Percentiles rank a stretch among this genome's conserved stretches.
These are phyloP conservation scores for Chionographis japonica DNA, from an alignment of 106 monocot genomes.

Conservation along the genomic window DNA sequence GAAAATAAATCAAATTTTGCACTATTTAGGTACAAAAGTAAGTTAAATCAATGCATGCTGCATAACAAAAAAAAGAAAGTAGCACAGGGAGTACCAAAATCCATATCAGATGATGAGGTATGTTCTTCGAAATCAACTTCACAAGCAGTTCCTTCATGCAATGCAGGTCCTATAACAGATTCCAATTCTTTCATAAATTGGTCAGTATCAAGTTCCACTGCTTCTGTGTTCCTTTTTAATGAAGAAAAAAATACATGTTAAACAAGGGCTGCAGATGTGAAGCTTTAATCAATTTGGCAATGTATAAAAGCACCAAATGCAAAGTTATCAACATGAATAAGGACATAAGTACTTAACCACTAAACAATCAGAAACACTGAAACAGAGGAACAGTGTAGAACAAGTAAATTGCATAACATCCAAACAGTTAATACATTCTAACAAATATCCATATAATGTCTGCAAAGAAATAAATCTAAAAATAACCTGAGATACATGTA, in stretches of 20 bases:
- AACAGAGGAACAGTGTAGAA: too few species aligned
- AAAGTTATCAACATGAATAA: neutral
- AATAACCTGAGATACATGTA: too few species aligned
- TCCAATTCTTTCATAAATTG: constrained; percentile 76
- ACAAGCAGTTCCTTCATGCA: constrained; percentile 9
- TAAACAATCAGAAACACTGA: too few species aligned
- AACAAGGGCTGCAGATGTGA: too few species aligned
- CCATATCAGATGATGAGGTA: constrained; percentile 65
- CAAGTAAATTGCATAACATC: too few species aligned
- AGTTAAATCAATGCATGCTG: too few species aligned
- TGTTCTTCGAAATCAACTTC: constrained; percentile 40
- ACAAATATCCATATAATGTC: too few species aligned
- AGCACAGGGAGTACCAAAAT: constrained; percentile 55
- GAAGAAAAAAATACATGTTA: neutral
- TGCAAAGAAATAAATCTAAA: too few species aligned
- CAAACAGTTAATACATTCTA: too few species aligned
- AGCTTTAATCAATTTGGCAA: neutral
- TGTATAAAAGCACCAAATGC: neutral
- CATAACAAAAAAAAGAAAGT: constrained; percentile 3
- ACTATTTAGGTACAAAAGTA: too few species aligned
- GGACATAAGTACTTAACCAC: too few species aligned
- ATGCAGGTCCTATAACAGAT: constrained; percentile 32
- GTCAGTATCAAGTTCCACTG: constrained; percentile 68
- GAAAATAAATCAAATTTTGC: neutral
- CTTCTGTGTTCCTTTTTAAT: constrained; percentile 32